Evolutionary conservation across 208 protist genomes (phyloP), one percentile per base, ranked within the genome.

Genomic region (Wallacemonas collosoma): DNA sequence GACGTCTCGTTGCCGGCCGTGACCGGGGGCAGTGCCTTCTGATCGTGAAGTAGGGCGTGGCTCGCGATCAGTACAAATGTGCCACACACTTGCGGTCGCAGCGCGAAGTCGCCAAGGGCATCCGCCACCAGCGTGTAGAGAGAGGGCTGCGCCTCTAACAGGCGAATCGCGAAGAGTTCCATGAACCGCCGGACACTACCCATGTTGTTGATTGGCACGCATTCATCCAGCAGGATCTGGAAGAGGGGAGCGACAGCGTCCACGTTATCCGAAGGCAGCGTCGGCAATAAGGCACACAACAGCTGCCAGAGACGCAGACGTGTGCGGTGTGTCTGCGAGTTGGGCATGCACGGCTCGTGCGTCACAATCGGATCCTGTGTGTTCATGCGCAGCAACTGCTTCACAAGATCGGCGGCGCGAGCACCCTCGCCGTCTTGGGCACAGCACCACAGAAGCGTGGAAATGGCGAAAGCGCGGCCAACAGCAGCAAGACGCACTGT

Each of bases 301-400:
- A 95, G 80, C 74, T 97, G 93, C 91, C 93, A 97, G 15, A 95
- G 74, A 48, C 93, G 88, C 66, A 97, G 80, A 65, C 93, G 90
- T 41, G 73, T 83, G 48, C 90, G 93, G 78, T 97, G 93, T 26
- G 90, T 79, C 40, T 79, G 81, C n/a, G 86, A 93, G 79, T 97
- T 97, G 40, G 93, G 93, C 90, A 95, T 95, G 76, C 93, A 97
- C 26, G 93, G 90, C 80, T 91, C 87, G 63, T 85, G 80, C 41
- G 74, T 87, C 2, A 97, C 75, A 15, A 83, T 55, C 2, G 76
- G 63, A 73, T 95, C 64, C 47, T 54, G 77, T 15, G 57, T 67
- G 72, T 94, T 95, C 82, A 88, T 87, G 4, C 80, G 79, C 51
- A 97, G 74, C 77, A 97, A 72, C 73, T 81, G 63, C 72, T 85